Base-by-base conservation (phyloP, 805 yeast species). In the Saccharomycopsis lassenensis region DNA sequence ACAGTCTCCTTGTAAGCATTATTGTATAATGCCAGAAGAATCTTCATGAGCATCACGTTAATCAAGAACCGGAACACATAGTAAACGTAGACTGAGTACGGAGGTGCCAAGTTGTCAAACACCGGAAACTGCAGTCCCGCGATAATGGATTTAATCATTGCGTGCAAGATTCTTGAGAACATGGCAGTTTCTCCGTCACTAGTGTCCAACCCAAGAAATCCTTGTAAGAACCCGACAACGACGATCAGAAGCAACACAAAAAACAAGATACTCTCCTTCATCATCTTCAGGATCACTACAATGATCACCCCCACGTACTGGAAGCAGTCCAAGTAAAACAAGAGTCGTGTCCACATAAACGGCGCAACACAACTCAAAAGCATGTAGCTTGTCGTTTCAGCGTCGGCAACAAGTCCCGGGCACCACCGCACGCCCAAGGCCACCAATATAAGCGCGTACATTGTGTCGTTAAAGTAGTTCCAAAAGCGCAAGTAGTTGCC, bases 121-220 rank as follows among this genome's bases (percentile, higher is more conserved):
- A 78, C 76, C 24, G 63, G 70, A 50, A 83, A 82, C 39, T 76
- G 74, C 1, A 91, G 80, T 4, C 74, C 77, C 7, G 85, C 85
- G 41, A 85, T 62, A 6, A 85, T 71, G 0, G 91, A 78, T 41
- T 77, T 71, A 27, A 79, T 63, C 58, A 85, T 65, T 12, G 77
- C 74, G 8, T 73, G 60, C 31, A 83, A 55, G 33, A 83, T 74
- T 27, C 71, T 62, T 12, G 61, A 56, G 1, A 93, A 79, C 24
- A 82, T 77, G 46, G 82, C 89, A 39, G 77, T 62, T 43, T 70
- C 73, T 46, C 94, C 94, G 55, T 85, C 95, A 3, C 91, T 79
- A 24, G 83, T 78, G 56, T 85, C 95, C 37, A 85, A 62, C 7
- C 94, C 94, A 25, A 85, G 56, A 54, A 85, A 83, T 0, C 93